Conservation (phyloP, 2,329 filamentous ascomycete species). For the Thielaviopsis euricoi region DNA sequence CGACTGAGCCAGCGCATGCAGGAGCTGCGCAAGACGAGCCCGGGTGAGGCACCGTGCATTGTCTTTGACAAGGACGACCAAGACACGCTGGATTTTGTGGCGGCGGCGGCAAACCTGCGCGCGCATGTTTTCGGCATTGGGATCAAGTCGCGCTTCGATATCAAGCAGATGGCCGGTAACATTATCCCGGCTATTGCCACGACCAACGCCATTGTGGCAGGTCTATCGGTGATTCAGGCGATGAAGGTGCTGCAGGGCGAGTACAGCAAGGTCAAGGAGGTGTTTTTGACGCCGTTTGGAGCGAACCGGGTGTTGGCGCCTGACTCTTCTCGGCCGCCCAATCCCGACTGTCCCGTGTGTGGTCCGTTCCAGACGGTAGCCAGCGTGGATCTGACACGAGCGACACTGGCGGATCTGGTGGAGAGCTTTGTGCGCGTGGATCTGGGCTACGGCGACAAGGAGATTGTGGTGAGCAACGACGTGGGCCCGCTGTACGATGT, state of each 20-base stretch:
- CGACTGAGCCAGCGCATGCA: conserved; percentile 60
- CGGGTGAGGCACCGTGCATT: conserved; percentile 46
- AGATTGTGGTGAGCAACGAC: conserved; percentile 63
- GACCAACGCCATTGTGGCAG: conserved; percentile 90
- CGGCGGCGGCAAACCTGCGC: conserved; percentile 76
- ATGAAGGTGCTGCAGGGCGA: conserved; percentile 75
- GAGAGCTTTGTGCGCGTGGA: conserved; percentile 53
- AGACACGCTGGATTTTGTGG: conserved; percentile 88
- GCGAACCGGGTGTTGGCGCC: conserved; percentile 41
- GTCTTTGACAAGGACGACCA: conserved; percentile 94
- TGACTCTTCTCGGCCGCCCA: conserved; percentile 45
- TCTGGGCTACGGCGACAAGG: conserved; percentile 60
- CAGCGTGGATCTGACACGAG: conserved; percentile 46
- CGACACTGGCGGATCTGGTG: conserved; percentile 66
- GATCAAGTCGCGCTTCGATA: conserved; percentile 79
- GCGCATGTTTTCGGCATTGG: conserved; percentile 83
- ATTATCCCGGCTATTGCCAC: conserved; percentile 98
- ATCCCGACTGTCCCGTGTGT: conserved; percentile 72
- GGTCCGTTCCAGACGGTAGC: conserved; percentile 53
- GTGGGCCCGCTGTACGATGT: conserved; percentile 71
- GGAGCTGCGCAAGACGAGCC: conserved; percentile 37
- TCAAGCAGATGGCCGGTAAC: conserved; percentile 98
- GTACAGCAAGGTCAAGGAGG: conserved; percentile 56
- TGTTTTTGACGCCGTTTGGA: conserved; percentile 62
- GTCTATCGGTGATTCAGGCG: conserved; percentile 78